A percentile compares a stretch with the other conserved stretches of the same genome.
Evolutionary conservation across 768 basidiomycete genomes (phyloP).

Genomic region (Exidia glandulosa): DNA sequence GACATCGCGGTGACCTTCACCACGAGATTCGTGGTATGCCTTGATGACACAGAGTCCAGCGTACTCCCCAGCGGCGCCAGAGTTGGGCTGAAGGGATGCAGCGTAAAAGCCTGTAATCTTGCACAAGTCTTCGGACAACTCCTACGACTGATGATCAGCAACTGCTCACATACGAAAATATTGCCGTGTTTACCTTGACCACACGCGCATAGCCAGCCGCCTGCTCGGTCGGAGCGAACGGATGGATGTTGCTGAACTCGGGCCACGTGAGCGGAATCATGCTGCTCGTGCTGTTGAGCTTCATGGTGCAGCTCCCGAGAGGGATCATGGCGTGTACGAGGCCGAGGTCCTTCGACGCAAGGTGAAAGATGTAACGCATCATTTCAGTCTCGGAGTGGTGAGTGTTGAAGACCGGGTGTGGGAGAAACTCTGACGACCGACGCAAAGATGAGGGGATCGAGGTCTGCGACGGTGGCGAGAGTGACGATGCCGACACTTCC

Average conservation of each 20-base stretch:
- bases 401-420: conserved; percentile 88
- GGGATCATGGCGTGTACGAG: conserved; percentile 96
- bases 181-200: conserved; percentile 44
- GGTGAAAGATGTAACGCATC: conserved; percentile 89
- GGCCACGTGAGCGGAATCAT: conserved; percentile 96
- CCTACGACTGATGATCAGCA: conserved; percentile 34
- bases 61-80: conserved; percentile 96
- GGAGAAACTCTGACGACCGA: conserved; percentile 61
- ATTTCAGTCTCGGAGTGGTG: conserved; percentile 99
- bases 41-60: conserved; percentile 90
- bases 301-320: conserved; percentile 94
- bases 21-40: conserved; percentile 85
- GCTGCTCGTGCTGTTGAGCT: conserved; percentile 94
- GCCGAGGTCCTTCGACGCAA: conserved; percentile 89
- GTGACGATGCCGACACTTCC: conserved; percentile 4
- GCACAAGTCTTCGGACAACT: conserved; percentile 84
- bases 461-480: conserved; percentile 7
- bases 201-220: conserved; percentile 77
- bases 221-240: conserved; percentile 85
- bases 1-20: conserved; percentile 75
- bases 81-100: conserved; percentile 96
- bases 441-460: conserved; percentile 44
- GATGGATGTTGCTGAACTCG: conserved; percentile 83
- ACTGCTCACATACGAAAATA: not conserved
- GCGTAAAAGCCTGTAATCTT: conserved; percentile 94